Base-by-base conservation (phyloP, 495 filamentous ascomycete genomes). In the Neurospora tetrasperma region DNA sequence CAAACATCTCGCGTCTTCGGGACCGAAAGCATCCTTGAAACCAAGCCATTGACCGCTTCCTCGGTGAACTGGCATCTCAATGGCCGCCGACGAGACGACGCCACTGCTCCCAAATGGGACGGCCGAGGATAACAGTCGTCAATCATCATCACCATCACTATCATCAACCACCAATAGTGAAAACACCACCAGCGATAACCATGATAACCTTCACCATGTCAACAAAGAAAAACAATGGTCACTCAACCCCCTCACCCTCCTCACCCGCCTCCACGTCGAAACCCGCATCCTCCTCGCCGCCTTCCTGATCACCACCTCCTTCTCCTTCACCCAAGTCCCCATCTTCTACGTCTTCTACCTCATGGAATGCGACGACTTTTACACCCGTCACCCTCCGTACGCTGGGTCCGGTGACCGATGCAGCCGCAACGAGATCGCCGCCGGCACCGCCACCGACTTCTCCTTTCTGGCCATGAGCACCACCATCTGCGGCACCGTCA, bases 291-390 rank as follows among this genome's bases (percentile, higher is more conserved):
- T 89, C 2, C 76, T 88, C 6, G 81, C 84, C 70, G 85, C 83
- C 3, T 88, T 89, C 73, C 79, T 88, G 40, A 85, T 89, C 72
- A 83, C 86, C 2, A 80, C 88, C 18, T 85, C 87, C 8, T 88
- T 89, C 71, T 86, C 84, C 73, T 85, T 86, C 69, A 89, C 88
- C 3, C 88, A 89, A 73, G 86, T 88, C 31, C 87, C 88, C 41
- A 82, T 89, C 39, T 84, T 89, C 72, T 89, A 88, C 73, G 86
- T 84, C 18, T 88, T 89, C 72, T 83, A 86, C 54, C 74, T 87
- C 23, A 88, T 89, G 87, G 85, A 84, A 71, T 89, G 88, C 77
- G 85, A 89, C 62, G 83, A 84, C 69, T 89, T 86, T 78, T 89
- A 88, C 78, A 48, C 41, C 23, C 80, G 78, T 16, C 80, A 85